Base-by-base conservation (phyloP, 2,329 filamentous ascomycete genomes). In the Penicillium brasilianum region DNA sequence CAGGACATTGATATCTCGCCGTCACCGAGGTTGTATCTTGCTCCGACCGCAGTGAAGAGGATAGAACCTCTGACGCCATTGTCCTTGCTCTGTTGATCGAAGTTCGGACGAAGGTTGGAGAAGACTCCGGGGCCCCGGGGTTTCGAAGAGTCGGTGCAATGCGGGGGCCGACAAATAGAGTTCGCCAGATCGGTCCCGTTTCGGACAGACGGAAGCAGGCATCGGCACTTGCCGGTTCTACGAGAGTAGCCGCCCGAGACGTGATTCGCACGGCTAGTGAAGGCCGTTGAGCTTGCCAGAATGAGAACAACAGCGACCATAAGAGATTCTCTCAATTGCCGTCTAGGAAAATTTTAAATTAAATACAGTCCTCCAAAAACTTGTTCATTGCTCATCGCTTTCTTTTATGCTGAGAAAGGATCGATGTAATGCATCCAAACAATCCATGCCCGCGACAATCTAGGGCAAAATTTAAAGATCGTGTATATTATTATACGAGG, bases 1-100 rank as follows among this genome's bases (percentile, higher is more conserved):
- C 58, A 5, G 69, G 63, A 57, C 75, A 77, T 51, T 71, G 70
- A 57, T 74, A 62, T 34, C 56, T 62, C 16, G 44, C 41, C 18
- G n/a, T 25, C 2, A 20, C 22, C 46, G 22, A 32, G 3, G 7
- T 28, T 14, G 22, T 46, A 22, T 50, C 55, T 16, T 41, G 34
- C 16, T 36, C 25, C 3, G 36, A 36, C 6, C 18, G 22, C 25
- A 9, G 28, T 0, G 34, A 13, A n/a, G 55, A 6, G 14, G 22
- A 20, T 16, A 28, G 16, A 9, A 34, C 9, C 10, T 50, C 46
- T 18, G 48, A 41, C 36, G 55, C 28, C 55, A 57, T 57, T 2
- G 36, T 25, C 30, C 20, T 13, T 50, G 25, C 20, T 25, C 3
- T 6, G 9, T 30, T 18, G 30, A 48, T 48, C 44, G 10, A 41